phyloP scores from a whole-genome alignment of 2,329 filamentous ascomycete species.

The Hawksworthiomyces lignivorus region DNA sequence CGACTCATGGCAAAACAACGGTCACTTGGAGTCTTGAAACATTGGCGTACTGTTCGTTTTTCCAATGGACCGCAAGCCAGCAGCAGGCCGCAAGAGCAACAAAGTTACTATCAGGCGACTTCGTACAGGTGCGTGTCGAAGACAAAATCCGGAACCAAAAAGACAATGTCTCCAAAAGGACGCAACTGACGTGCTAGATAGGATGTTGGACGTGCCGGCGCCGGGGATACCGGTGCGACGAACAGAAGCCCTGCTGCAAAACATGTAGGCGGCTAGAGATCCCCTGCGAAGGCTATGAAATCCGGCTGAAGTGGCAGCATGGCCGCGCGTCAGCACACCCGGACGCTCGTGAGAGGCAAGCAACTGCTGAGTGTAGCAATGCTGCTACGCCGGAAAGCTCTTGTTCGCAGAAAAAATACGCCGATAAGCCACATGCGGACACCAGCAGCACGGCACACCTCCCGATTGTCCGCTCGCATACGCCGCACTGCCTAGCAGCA shows the following conservation, averaged over 20 bases:
- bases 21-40: too few species aligned
- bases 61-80: too few species aligned
- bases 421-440: too few species aligned
- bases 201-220: constrained; percentile 6
- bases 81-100: too few species aligned
- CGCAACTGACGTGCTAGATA: constrained; percentile 8
- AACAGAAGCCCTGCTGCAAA: neutral
- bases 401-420: too few species aligned
- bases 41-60: too few species aligned
- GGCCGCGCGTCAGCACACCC: neutral
- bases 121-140: neutral
- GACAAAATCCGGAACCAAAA: too few species aligned
- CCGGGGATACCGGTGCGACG: neutral
- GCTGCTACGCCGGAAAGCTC: neutral
- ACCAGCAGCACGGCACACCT: too few species aligned
- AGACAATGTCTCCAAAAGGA: too few species aligned
- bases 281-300: neutral
- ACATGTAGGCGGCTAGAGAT: neutral
- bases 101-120: constrained; percentile 1
- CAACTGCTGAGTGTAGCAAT: neutral
- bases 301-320: constrained; percentile 14
- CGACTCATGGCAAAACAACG: too few species aligned
- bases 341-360: neutral
- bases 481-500: too few species aligned
- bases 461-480: too few species aligned